Percentiles rank a stretch among this genome's conserved stretches.
Conservation (phyloP, 2,329 filamentous ascomycete species). For the Lasiodiplodia hormozganensis region DNA sequence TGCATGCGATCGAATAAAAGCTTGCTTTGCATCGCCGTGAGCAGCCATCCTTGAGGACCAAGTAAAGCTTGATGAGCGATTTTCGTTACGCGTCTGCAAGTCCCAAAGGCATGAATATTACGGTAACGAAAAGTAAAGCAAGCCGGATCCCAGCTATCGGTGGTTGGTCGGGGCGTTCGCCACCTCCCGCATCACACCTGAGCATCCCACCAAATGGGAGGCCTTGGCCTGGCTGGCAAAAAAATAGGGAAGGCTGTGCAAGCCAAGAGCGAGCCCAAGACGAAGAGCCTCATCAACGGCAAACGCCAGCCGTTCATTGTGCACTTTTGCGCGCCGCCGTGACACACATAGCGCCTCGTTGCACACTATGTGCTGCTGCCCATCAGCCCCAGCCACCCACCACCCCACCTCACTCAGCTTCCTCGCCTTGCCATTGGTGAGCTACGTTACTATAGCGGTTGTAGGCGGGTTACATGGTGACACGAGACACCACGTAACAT, state of each 20-base stretch:
- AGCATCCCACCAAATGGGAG: not conserved
- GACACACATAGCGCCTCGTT: not conserved
- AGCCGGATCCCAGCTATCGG: not conserved
- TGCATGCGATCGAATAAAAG: too few species aligned
- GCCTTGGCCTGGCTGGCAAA: not conserved
- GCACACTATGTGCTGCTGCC: not conserved
- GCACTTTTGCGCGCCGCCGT: not conserved
- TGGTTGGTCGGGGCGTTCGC: constrained; percentile 2
- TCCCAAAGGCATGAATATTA: not conserved
- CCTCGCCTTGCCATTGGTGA: not conserved
- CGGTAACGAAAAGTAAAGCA: not conserved
- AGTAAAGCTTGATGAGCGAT: constrained; percentile 3
- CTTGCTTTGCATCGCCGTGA: not conserved
- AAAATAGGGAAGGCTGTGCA: constrained; percentile 1
- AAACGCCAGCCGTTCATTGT: not conserved
- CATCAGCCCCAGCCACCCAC: not conserved
- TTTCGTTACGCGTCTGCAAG: not conserved
- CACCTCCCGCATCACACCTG: not conserved
- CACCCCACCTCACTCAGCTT: not conserved
- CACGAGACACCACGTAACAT: not conserved
- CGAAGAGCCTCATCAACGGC: constrained; percentile 13
- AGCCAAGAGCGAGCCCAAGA: not conserved
- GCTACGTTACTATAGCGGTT: not conserved
- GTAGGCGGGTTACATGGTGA: not conserved
- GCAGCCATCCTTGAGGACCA: not conserved